phyloP scores from a whole-genome alignment of 306 rosid genomes.

The Sicyos edulis region DNA sequence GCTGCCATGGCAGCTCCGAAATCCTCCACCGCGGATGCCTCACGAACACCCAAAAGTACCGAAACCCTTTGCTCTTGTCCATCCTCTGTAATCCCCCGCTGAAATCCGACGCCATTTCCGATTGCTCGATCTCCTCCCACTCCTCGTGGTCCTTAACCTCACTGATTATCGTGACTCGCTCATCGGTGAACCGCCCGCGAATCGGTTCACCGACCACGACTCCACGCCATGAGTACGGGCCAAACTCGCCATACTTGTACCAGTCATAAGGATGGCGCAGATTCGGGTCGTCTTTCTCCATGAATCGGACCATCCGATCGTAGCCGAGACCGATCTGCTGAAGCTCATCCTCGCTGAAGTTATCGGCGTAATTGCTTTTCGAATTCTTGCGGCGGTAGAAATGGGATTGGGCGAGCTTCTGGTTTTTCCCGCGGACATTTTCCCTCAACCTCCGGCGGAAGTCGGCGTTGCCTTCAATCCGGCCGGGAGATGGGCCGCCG shows the following conservation, averaged over 20 bases:
- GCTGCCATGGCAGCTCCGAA: conserved; percentile 76
- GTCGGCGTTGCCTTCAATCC: conserved; percentile 55
- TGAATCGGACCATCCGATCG: conserved; percentile 77
- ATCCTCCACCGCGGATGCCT: conserved; percentile 80
- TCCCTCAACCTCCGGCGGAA: conserved; percentile 46
- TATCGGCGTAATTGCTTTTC: conserved; percentile 46
- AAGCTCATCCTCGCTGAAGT: conserved; percentile 74
- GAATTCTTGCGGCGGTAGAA: conserved; percentile 70
- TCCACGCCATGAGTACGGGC: conserved; percentile 90
- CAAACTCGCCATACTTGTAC: conserved; percentile 87
- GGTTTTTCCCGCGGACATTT: conserved; percentile 45
- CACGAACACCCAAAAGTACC: conserved; percentile 71
- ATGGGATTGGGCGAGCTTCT: conserved; percentile 55
- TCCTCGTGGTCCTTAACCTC: conserved; percentile 75
- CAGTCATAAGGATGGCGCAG: conserved; percentile 75
- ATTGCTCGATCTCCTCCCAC: conserved; percentile 83
- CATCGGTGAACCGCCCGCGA: conserved; percentile 61
- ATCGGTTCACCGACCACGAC: conserved; percentile 74
- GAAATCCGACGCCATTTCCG: conserved; percentile 64
- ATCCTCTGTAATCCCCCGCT: conserved; percentile 50
- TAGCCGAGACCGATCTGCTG: conserved; percentile 78
- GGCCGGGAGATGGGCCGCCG: conserved; percentile 42
- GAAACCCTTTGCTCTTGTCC: conserved; percentile 50
- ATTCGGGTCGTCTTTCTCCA: conserved; percentile 87
- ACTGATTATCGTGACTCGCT: conserved; percentile 66